These are phyloP conservation scores for Diplogelasinospora grovesii DNA, from an alignment of 495 filamentous ascomycete species.

Conservation along the genomic window DNA sequence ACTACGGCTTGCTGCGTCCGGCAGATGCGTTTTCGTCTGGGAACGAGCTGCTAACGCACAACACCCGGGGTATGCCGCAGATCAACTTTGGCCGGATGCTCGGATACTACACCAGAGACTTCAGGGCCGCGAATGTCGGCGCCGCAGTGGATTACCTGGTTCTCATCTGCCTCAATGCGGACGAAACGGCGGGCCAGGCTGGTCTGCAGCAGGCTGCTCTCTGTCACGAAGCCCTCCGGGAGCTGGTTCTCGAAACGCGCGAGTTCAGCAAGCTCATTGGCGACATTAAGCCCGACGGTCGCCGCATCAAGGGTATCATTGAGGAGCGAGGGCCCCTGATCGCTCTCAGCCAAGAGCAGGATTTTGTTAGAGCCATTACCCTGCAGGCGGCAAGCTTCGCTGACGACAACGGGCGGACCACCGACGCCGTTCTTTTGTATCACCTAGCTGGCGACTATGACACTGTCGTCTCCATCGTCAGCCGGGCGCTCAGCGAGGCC, in stretches of 20 bases:
- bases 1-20: conserved; percentile 85
- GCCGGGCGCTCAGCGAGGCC: conserved; percentile 82
- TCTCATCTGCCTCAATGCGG: conserved; percentile 86
- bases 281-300: conserved; percentile 77
- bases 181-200: conserved; percentile 65
- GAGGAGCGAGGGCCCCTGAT: conserved; percentile 85
- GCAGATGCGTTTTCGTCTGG: conserved; percentile 62
- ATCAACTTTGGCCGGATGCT: conserved; percentile 92
- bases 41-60: conserved; percentile 63
- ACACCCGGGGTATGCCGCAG: conserved; percentile 72
- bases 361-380: conserved; percentile 82
- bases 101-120: conserved; percentile 91
- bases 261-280: conserved; percentile 92
- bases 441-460: conserved; percentile 94
- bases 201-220: conserved; percentile 73
- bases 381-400: conserved; percentile 83
- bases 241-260: conserved; percentile 86
- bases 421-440: conserved; percentile 89
- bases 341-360: conserved; percentile 65
- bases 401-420: conserved; percentile 85
- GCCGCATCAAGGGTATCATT: conserved; percentile 74
- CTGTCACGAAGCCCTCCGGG: conserved; percentile 90
- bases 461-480: conserved; percentile 79
- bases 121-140: conserved; percentile 78
- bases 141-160: conserved; percentile 90